Conservation (phyloP, 2,329 filamentous ascomycete species). For the Lecanicillium sp. region DNA sequence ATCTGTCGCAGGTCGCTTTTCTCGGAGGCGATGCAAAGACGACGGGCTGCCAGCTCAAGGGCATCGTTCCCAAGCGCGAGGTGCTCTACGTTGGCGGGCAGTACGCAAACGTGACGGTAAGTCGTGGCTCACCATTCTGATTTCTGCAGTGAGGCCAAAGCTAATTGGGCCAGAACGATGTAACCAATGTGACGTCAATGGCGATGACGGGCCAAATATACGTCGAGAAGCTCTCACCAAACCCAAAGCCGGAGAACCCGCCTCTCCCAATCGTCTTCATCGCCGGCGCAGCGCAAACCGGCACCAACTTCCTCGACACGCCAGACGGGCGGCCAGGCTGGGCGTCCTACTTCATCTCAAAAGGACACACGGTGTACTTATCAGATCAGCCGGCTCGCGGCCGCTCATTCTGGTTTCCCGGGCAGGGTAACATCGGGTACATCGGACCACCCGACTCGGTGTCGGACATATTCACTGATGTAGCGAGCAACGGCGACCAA, state of each 20-base stretch:
- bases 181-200: constrained; percentile 10
- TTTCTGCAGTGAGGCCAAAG: not conserved
- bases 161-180: constrained; percentile 11
- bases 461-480: constrained; percentile 20
- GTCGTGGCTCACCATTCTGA: constrained; percentile 1
- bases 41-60: constrained; percentile 8
- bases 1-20: constrained; percentile 11
- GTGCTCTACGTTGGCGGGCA: constrained; percentile 22
- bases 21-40: constrained; percentile 8
- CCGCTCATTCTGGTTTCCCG: constrained; percentile 20
- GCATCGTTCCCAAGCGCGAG: constrained; percentile 16
- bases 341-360: constrained; percentile 30
- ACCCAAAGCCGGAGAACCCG: constrained; percentile 11
- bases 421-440: constrained; percentile 18
- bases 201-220: constrained; percentile 20
- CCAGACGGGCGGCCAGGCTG: constrained; percentile 33
- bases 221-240: constrained; percentile 23
- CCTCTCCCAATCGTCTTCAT: constrained; percentile 23
- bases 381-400: constrained; percentile 27
- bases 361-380: constrained; percentile 33
- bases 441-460: constrained; percentile 15
- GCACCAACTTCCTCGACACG: constrained; percentile 27
- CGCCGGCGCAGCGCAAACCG: constrained; percentile 21
- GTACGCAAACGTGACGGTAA: constrained; percentile 13
- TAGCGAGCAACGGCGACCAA: constrained; percentile 14